These are phyloP conservation scores for Cardamine occulta DNA, from an alignment of 345 rosid species.

Conservation along the genomic window DNA sequence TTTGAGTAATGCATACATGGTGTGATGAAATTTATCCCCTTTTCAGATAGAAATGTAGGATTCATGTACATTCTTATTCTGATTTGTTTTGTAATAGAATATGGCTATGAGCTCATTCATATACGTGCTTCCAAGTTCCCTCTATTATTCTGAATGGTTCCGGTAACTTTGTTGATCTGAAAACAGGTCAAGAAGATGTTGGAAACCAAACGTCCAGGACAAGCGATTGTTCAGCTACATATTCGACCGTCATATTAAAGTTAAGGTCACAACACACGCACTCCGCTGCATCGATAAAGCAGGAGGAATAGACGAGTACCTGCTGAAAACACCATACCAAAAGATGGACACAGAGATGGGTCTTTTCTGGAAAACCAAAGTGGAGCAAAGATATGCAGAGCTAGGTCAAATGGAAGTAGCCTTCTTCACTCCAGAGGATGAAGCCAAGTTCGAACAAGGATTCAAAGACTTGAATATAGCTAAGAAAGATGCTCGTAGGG, in stretches of 20 bases:
- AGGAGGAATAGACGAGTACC: conserved; percentile 97
- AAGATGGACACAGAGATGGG: conserved; percentile 97
- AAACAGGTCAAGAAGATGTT: conserved; percentile 71
- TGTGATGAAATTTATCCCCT: background rate
- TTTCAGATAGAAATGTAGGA: background rate
- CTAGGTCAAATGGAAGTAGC: conserved; percentile 77
- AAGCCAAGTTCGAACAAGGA: conserved; percentile 73
- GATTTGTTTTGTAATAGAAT: conserved; percentile 9
- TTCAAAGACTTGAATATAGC: conserved; percentile 75
- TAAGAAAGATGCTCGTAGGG: conserved; percentile 67
- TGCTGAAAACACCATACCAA: conserved; percentile 89
- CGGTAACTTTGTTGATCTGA: conserved; percentile 24
- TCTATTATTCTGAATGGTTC: conserved; percentile 10
- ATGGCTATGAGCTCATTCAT: background rate
- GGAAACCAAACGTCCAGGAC: conserved; percentile 96
- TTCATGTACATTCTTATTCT: background rate
- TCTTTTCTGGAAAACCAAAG: conserved; percentile 86
- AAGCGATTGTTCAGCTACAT: conserved; percentile 93
- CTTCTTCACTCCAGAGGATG: conserved; percentile 75
- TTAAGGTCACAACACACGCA: conserved; percentile 92
- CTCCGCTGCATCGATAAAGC: conserved; percentile 98
- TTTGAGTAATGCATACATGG: background rate
- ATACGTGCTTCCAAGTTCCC: background rate
- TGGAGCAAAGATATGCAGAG: conserved; percentile 86
- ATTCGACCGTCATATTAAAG: conserved; percentile 81